phyloP scores from a whole-genome alignment of 1,284 basidiomycete species.

The Malassezia slooffiae region DNA sequence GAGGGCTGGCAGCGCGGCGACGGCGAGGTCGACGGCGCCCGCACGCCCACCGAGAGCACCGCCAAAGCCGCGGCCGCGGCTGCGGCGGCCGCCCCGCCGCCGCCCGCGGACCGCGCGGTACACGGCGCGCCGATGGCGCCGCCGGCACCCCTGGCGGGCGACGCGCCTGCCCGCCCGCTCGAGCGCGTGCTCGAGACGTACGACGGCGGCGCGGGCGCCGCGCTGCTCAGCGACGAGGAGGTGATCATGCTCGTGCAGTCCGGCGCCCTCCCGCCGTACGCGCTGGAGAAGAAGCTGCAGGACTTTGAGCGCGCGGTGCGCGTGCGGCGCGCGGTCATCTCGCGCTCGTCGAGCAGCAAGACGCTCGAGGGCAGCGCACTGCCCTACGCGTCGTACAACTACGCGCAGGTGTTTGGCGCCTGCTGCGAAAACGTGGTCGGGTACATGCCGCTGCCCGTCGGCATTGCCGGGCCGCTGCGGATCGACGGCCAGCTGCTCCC shows the following conservation, averaged over 20 bases:
- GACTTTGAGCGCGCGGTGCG: slow-evolving; percentile 76
- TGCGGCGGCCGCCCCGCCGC: neutral
- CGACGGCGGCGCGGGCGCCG: slow-evolving; percentile 58
- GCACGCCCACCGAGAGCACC: too few species aligned
- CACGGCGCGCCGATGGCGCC: slow-evolving; percentile 4
- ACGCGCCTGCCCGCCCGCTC: slow-evolving; percentile 49
- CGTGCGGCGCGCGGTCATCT: slow-evolving; percentile 78
- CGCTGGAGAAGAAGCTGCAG: slow-evolving; percentile 81
- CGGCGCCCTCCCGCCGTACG: slow-evolving; percentile 86
- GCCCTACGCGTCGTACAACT: slow-evolving; percentile 80
- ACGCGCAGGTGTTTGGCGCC: slow-evolving; percentile 83
- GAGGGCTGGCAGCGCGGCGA: slow-evolving; percentile 4
- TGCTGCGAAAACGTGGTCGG: slow-evolving; percentile 99
- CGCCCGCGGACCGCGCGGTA: neutral
- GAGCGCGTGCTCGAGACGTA: slow-evolving; percentile 76
- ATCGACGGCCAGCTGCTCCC: slow-evolving; percentile 76
- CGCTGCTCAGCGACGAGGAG: slow-evolving; percentile 77
- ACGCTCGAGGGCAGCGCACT: slow-evolving; percentile 74
- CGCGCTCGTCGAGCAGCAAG: slow-evolving; percentile 72
- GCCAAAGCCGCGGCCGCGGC: too few species aligned
- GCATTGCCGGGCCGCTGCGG: slow-evolving; percentile 87
- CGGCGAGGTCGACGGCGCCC: too few species aligned
- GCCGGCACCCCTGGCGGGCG: slow-evolving; percentile 19
- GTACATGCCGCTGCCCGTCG: slow-evolving; percentile 89
- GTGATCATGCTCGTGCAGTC: slow-evolving; percentile 76